Percentiles rank a stretch among this genome's conserved stretches.
These are phyloP conservation scores for Aspergillus ochraceus DNA, from an alignment of 2,329 filamentous ascomycete species.

Conservation along the genomic window DNA sequence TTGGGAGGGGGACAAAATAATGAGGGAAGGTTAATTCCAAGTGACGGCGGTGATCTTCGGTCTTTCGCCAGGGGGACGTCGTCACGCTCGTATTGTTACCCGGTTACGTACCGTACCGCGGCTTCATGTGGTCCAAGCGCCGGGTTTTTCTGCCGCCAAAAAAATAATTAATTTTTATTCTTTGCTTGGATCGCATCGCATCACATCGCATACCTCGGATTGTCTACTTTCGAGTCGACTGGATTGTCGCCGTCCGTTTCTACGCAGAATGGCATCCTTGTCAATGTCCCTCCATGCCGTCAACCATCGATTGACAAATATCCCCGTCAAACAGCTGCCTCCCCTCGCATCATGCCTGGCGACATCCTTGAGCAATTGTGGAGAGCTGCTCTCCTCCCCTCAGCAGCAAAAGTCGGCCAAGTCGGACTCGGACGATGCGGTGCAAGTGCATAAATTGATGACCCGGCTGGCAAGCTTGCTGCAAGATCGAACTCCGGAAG, in stretches of 20 bases:
- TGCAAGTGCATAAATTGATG: slow-evolving; percentile 79
- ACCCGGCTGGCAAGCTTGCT: slow-evolving; percentile 75
- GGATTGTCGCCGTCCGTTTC: not conserved
- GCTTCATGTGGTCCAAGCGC: slow-evolving; percentile 24
- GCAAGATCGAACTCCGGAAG: slow-evolving; percentile 71
- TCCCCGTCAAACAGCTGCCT: slow-evolving; percentile 71
- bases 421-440: slow-evolving; percentile 63
- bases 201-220: not conserved
- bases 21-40: not conserved
- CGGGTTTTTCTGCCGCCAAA: slow-evolving; percentile 4
- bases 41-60: slow-evolving; percentile 11
- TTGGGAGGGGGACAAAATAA: not conserved
- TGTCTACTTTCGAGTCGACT: not conserved
- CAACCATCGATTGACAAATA: slow-evolving; percentile 62
- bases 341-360: slow-evolving; percentile 69
- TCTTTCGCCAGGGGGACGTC: slow-evolving; percentile 23
- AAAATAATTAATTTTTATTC: slow-evolving; percentile 2
- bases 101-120: slow-evolving; percentile 27
- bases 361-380: slow-evolving; percentile 54
- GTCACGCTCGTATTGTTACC: not conserved
- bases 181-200: not conserved
- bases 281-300: slow-evolving; percentile 44
- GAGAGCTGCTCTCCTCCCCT: slow-evolving; percentile 61
- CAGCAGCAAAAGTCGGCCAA: slow-evolving; percentile 60
- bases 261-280: slow-evolving; percentile 30